Conservation (phyloP, 805 yeast genomes). For the Wickerhamomyces xylosicus region DNA sequence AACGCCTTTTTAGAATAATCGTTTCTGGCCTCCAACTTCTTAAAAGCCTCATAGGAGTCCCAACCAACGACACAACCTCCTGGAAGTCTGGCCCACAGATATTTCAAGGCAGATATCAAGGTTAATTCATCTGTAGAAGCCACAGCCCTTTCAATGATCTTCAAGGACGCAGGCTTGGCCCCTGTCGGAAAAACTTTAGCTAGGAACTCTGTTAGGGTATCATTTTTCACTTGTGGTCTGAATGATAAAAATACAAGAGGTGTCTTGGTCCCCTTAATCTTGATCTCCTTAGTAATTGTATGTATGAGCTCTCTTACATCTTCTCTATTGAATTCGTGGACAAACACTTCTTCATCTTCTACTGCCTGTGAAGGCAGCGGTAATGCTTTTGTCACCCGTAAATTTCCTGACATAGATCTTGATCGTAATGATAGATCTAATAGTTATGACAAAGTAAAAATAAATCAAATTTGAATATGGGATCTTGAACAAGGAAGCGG, state of each 20-base stretch:
- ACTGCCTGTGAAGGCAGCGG: constrained; percentile 9
- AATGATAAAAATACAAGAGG: constrained; percentile 73
- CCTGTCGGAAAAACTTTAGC: constrained; percentile 51
- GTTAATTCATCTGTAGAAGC: constrained; percentile 55
- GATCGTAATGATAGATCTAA: too few species aligned
- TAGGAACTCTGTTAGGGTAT: constrained; percentile 46
- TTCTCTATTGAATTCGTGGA: constrained; percentile 47
- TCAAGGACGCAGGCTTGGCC: constrained; percentile 31
- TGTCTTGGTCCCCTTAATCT: constrained; percentile 56
- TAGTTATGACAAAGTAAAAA: too few species aligned
- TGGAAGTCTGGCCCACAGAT: constrained; percentile 80
- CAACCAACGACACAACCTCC: constrained; percentile 76
- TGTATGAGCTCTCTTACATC: constrained; percentile 62
- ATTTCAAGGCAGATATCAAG: constrained; percentile 64
- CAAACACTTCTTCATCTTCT: constrained; percentile 13
- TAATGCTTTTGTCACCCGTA: constrained; percentile 8
- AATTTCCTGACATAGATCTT: not conserved
- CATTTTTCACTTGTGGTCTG: constrained; percentile 58
- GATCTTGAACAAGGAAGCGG: too few species aligned
- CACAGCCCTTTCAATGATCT: constrained; percentile 33
- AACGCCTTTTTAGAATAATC: constrained; percentile 67
- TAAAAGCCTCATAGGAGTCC: constrained; percentile 70
- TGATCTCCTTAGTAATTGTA: constrained; percentile 60
- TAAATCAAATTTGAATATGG: too few species aligned
- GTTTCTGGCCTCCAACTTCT: constrained; percentile 49